Evolutionary conservation across 192 early-diverging fungal genomes (phyloP), one percentile per base, ranked within the genome.

Genomic region (Jimgerdemannia lactiflua): DNA sequence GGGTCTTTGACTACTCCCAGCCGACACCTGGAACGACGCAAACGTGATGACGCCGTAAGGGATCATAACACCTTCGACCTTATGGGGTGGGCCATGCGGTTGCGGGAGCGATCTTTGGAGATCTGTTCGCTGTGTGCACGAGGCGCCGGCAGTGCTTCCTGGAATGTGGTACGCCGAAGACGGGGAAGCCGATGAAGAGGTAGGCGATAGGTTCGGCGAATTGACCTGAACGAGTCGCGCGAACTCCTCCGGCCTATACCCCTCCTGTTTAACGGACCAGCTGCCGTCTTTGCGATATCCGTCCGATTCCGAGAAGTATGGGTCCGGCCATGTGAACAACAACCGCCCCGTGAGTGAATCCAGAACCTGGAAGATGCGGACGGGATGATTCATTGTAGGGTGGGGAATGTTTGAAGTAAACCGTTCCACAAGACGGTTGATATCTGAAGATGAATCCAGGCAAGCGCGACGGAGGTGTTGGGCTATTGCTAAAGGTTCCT

Each of bases 11-110:
- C 10, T 64, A 42, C 43, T 42, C 68, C n/a, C 69, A 70, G 18
- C 64, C 44, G 39, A 69, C 18, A 79, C 54, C 9, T 79, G 70
- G 63, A 74, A 49, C 20, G 75, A 71, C 64, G 72, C 43, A 74
- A 80, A 80, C 11, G 75, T 74, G 41, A 80, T 77, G 8, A 64
- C 49, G 41, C 79, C 79, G 71, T 80, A 80, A 18, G 71, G 71
- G 69, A 80, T 67, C 41, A 70, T 69, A 18, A 80, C 11, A 71
- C 43, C 65, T 43, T 80, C 68, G 29, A 73, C 41, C 59, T 71
- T 75, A 14, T 75, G 65, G 2, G 64, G 42, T 41, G 65, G 59
- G 20, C 59, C 41, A n/a, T 59, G 49, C 67, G 67, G 19, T 19
- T 68, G 19, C 29, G 67, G 40, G 29, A 20, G 40, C 0, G 67